Percentiles rank a stretch among this genome's conserved stretches.
Conservation (phyloP, 2,329 filamentous ascomycete species). For the Chaetomiaceae sp. region DNA sequence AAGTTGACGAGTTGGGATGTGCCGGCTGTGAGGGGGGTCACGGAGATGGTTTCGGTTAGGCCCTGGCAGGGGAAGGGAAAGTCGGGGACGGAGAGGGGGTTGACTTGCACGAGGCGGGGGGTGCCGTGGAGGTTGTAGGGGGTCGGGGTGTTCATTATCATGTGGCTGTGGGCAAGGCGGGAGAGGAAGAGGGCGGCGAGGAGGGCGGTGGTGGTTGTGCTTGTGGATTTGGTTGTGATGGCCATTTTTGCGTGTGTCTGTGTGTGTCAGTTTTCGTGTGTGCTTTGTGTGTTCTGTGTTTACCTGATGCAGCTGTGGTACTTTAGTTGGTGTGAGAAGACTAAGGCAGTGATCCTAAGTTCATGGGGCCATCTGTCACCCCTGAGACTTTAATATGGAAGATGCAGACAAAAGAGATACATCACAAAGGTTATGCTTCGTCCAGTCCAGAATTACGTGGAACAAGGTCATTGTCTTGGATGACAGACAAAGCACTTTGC, state of each 20-base stretch:
- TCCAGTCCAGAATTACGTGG: too few species aligned
- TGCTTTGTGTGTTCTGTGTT: too few species aligned
- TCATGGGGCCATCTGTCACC: too few species aligned
- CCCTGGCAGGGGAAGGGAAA: conserved; percentile 26
- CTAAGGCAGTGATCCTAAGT: too few species aligned
- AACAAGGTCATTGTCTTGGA: too few species aligned
- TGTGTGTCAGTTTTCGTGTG: too few species aligned
- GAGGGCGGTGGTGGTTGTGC: not conserved
- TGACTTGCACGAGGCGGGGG: conserved; percentile 16
- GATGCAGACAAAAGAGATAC: too few species aligned
- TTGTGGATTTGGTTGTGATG: not conserved
- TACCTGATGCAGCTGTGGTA: too few species aligned
- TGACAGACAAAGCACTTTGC: too few species aligned
- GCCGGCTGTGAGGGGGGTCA: conserved; percentile 20
- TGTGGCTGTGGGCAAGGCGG: conserved; percentile 17
- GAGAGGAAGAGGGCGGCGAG: conserved; percentile 7
- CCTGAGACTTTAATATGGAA: too few species aligned
- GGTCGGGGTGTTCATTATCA: conserved; percentile 26
- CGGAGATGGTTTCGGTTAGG: conserved; percentile 8
- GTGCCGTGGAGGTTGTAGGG: conserved; percentile 23
- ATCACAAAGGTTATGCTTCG: too few species aligned
- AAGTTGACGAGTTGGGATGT: conserved; percentile 25
- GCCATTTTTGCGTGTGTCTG: not conserved
- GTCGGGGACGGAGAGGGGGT: conserved; percentile 15
- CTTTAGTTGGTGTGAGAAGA: too few species aligned